phyloP scores from a whole-genome alignment of 1,284 basidiomycete species.

The Tetrapyrgos nigripes region DNA sequence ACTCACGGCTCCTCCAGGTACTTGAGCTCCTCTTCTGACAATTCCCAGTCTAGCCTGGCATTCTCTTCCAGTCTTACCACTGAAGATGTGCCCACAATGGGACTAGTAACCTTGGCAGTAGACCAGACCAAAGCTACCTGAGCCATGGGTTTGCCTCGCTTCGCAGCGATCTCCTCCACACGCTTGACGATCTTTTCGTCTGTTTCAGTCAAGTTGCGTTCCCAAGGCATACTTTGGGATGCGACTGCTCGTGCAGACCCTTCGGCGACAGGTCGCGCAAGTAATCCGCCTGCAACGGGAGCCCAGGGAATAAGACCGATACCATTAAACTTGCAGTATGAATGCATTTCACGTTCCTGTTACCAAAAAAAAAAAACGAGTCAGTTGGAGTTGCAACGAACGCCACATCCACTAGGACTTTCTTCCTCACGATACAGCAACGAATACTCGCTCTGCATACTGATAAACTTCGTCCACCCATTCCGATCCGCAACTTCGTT shows the following conservation, averaged over 20 bases:
- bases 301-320: slow-evolving; percentile 28
- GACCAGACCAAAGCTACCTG: slow-evolving; percentile 19
- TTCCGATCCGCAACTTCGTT: slow-evolving; percentile 24
- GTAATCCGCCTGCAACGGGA: slow-evolving; percentile 19
- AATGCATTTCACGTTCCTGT: slow-evolving; percentile 27
- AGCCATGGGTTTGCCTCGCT: slow-evolving; percentile 7
- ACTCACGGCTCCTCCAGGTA: slow-evolving; percentile 37
- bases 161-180: slow-evolving; percentile 6
- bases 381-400: background rate
- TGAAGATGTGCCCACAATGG: slow-evolving; percentile 28
- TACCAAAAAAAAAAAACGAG: background rate
- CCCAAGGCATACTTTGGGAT: slow-evolving; percentile 1
- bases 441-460: slow-evolving; percentile 32
- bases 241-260: slow-evolving; percentile 4
- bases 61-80: slow-evolving; percentile 29
- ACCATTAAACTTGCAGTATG: slow-evolving; percentile 25
- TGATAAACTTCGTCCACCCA: slow-evolving; percentile 35
- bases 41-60: slow-evolving; percentile 21
- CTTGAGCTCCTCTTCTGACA: slow-evolving; percentile 32
- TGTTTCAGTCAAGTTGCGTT: slow-evolving; percentile 1
- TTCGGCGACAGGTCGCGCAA: slow-evolving; percentile 39
- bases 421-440: slow-evolving; percentile 45
- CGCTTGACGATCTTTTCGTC: slow-evolving; percentile 11
- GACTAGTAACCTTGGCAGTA: slow-evolving; percentile 18
- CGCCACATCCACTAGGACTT: background rate